phyloP scores from a whole-genome alignment of 1,284 basidiomycete genomes.

The Porphyrellus sp. region DNA sequence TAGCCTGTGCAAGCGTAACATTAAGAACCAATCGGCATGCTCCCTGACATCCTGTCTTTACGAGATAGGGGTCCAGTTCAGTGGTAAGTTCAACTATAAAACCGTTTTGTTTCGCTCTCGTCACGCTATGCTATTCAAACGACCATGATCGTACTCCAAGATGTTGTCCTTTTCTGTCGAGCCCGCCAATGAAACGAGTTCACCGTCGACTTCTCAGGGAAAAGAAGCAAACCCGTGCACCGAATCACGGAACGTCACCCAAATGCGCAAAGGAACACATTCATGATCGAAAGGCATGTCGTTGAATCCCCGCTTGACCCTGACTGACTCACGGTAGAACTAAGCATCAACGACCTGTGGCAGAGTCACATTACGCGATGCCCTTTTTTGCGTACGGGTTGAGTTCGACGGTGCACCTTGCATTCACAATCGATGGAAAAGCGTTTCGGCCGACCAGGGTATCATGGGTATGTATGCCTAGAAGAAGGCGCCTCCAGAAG shows the following conservation, averaged over 20 bases:
- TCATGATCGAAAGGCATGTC: constrained; percentile 4
- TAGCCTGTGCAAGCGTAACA: not conserved
- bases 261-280: not conserved
- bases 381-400: too few relatives aligned
- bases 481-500: not conserved
- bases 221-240: not conserved
- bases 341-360: not conserved
- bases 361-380: too few relatives aligned
- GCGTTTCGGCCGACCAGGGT: not conserved
- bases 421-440: not conserved
- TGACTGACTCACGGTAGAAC: constrained; percentile 13
- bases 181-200: constrained; percentile 2
- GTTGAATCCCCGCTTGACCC: constrained; percentile 7
- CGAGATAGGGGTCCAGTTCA: constrained; percentile 6
- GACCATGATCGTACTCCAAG: not conserved
- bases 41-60: constrained; percentile 9
- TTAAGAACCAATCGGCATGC: constrained; percentile 3
- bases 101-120: constrained; percentile 1
- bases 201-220: constrained; percentile 2
- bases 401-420: too few relatives aligned
- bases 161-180: not conserved
- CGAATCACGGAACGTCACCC: constrained; percentile 6
- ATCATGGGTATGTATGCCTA: not conserved
- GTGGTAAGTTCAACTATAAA: constrained; percentile 3
- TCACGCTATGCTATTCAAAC: constrained; percentile 1